Evolutionary conservation across 129 eudicot genomes (phyloP).

Genomic region (Helianthus annuus): DNA sequence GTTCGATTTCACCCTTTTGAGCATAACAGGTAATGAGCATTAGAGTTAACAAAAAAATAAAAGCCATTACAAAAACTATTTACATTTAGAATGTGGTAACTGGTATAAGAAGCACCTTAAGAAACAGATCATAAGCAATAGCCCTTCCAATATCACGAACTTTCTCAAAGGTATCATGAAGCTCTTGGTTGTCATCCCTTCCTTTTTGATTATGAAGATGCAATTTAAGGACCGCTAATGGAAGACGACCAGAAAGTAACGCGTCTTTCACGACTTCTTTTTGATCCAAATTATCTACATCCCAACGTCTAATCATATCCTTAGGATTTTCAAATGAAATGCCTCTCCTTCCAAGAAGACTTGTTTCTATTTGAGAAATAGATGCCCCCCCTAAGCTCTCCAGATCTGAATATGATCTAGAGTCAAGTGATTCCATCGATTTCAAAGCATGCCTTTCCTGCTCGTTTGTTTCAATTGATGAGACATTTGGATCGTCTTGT

Average conservation of each 20-base stretch:
- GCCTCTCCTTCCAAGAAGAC: slow-evolving; percentile 39
- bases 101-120: slow-evolving; percentile 50
- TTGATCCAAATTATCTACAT: slow-evolving; percentile 70
- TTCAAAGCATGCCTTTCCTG: slow-evolving; percentile 57
- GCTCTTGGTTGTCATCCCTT: slow-evolving; percentile 47
- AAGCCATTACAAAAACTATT: slow-evolving; percentile 10
- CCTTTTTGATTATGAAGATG: slow-evolving; percentile 68
- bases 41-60: not conserved
- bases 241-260: slow-evolving; percentile 88
- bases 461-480: slow-evolving; percentile 41
- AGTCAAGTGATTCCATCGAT: slow-evolving; percentile 47
- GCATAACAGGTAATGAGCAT: slow-evolving; percentile 26
- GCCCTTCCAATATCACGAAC: slow-evolving; percentile 95
- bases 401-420: slow-evolving; percentile 32
- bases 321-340: slow-evolving; percentile 70
- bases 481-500: slow-evolving; percentile 52
- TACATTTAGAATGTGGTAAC: slow-evolving; percentile 31
- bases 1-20: slow-evolving; percentile 76
- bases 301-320: slow-evolving; percentile 98
- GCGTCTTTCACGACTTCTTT: slow-evolving; percentile 86
- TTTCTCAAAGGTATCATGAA: slow-evolving; percentile 78
- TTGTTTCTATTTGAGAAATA: slow-evolving; percentile 41
- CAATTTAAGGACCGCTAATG: slow-evolving; percentile 90
- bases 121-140: slow-evolving; percentile 89
- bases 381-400: slow-evolving; percentile 39